Evolutionary conservation across 306 rosid species (phyloP).

Genomic region (Pterocarpus santalinus): DNA sequence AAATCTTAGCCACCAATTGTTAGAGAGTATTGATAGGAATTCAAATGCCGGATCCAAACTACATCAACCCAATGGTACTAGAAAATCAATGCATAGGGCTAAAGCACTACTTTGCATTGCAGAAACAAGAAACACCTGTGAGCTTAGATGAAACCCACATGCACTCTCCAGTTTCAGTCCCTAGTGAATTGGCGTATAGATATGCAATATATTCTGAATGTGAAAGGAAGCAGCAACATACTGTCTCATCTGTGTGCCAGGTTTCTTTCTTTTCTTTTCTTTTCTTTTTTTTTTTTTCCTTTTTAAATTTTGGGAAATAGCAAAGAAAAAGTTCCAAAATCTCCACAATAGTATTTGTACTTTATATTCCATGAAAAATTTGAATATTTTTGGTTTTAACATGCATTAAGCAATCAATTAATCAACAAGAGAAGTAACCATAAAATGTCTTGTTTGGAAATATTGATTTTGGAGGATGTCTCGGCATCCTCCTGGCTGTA

Average conservation of each 20-base stretch:
- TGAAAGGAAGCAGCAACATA: constrained; percentile 9
- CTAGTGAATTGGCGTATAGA: background rate
- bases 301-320: background rate
- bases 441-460: background rate
- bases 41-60: constrained; percentile 21
- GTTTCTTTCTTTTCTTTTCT: background rate
- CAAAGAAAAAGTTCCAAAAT: constrained; percentile 2
- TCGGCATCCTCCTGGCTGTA: background rate
- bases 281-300: background rate
- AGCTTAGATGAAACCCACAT: constrained; percentile 17
- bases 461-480: constrained; percentile 5
- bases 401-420: background rate
- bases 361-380: background rate
- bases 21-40: background rate
- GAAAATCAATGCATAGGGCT: background rate
- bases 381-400: constrained; percentile 7
- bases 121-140: background rate
- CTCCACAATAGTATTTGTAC: background rate
- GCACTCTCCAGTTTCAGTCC: constrained; percentile 1
- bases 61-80: background rate
- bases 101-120: constrained; percentile 23
- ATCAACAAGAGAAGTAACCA: background rate
- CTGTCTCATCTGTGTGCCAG: background rate
- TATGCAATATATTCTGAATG: background rate
- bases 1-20: background rate